Evolutionary conservation across 176 grass and related monocot genomes (phyloP), one percentile per base, ranked within the genome.

Genomic region (Coix lacrymajobi): DNA sequence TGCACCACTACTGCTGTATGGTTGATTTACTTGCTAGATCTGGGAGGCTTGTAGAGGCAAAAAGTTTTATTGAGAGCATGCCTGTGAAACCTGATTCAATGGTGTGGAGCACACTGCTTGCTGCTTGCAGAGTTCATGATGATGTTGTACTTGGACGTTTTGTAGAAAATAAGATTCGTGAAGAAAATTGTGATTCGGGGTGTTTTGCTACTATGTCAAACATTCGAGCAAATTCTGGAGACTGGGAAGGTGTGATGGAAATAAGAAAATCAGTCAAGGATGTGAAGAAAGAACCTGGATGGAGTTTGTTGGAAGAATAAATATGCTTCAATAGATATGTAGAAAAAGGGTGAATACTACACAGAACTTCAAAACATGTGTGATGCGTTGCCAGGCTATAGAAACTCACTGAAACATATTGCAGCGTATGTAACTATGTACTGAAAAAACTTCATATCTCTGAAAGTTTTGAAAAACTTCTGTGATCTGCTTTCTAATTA

Each of bases 1-100:
- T 81, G 75, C 79, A 87, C 60, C 92, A 89, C 87, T 92, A 92
- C 81, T 88, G 87, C 66, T 92, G 89, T 73, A 88, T 94, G 64
- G 89, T 94, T 69, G 89, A 94, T 85, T 83, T 94, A 85, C 82
- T 94, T 88, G 85, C 85, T 83, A 87, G 87, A 80, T 92, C 85
- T 72, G 89, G 89, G 79, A 87, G 78, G 69, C 87, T 94, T 85
- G 54, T 54, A 74, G 89, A 92, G 62, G 92, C 75, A 62, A 87
- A 86, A 90, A 60, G 45, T 68, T 88, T 94, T 54, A 92, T 94
- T 77, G 82, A 79, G 31, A 88, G 57, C 37, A 92, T 94, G 87
- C 87, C 87, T 63, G 33, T 90, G 36, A 79, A 94, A 75, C 85
- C 92, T 69, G 79, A 92, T 69, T 78, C 79, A 15, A 87, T 90